Base-by-base conservation (phyloP, 169 alveolate species). In the Perkinsus olseni region DNA sequence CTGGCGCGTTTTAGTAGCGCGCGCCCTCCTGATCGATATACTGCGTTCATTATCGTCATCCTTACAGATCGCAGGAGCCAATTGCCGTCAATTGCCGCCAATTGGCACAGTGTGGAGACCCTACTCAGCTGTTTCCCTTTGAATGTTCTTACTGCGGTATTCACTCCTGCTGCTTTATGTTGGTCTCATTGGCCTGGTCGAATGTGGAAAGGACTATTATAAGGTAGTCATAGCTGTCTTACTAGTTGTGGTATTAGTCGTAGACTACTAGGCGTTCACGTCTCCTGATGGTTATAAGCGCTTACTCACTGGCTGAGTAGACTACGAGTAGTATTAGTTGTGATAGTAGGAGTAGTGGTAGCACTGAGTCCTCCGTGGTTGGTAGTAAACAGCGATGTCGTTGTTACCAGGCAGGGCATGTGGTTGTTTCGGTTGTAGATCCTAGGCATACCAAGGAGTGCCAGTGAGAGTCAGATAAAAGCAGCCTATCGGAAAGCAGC, bases 401-500 rank as follows among this genome's bases (percentile, higher is more conserved):
- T n/a, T n/a, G n/a, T n/a, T n/a, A n/a, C n/a, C n/a, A n/a, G n/a
- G n/a, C n/a, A 40, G 11, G 50, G 50, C 50, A 11, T 6, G 50
- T 40, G 50, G 11, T 6, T 40, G 50, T 40, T 40, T 40, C 21
- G 11, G 3, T n/a, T n/a, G n/a, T 28, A 62, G 82, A 93, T 96
- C 91, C 93, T 97, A 39, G 98, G 97, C 51, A 94, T 97, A 38
- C 93, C 95, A 38, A 93, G 94, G 39, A 93, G 94, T 93, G 94
- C 95, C 31, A 94, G 94, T 39, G 91, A 92, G 11, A 94, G 95
- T 91, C 98, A 96, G 37, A 96, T 97, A 50, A 96, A 97, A 74
- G 96, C 96, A 95, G 96, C 98, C 6, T 97, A 94, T 94, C 94
- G 97, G 48, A 96, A 96, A 74, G 94, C 95, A 0, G 98, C 97